Conservation (phyloP, 2,329 filamentous ascomycete species). For the Alternaria arbusti region DNA sequence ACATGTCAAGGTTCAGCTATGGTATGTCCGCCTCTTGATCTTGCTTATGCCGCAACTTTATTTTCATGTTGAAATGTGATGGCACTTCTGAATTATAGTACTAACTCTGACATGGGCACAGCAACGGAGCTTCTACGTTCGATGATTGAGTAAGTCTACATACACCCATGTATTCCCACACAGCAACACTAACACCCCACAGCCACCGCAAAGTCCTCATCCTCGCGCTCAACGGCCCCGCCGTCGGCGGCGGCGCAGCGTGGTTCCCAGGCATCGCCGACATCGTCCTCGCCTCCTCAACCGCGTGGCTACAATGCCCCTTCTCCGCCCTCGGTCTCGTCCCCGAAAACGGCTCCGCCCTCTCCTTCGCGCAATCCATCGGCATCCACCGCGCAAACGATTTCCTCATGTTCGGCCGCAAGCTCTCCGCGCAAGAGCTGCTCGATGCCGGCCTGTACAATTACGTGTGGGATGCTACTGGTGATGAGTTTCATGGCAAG, state of each 20-base stretch:
- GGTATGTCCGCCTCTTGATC: conserved; percentile 27
- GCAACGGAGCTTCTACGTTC: neutral
- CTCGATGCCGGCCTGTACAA: conserved; percentile 56
- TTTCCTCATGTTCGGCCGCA: conserved; percentile 60
- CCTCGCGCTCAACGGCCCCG: conserved; percentile 59
- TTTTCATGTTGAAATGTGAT: neutral
- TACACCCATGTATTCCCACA: neutral
- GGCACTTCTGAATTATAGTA: neutral
- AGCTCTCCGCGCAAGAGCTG: conserved; percentile 53
- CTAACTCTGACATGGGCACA: neutral
- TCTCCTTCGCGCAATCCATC: conserved; percentile 56
- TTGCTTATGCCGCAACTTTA: neutral
- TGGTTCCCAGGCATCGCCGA: conserved; percentile 59
- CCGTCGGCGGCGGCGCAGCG: conserved; percentile 58
- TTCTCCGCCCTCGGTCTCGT: conserved; percentile 58
- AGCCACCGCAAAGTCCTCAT: conserved; percentile 58
- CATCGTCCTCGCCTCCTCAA: conserved; percentile 55
- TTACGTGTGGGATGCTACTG: conserved; percentile 50
- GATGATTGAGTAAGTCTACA: neutral
- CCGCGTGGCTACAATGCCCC: conserved; percentile 57
- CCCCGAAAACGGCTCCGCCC: conserved; percentile 57
- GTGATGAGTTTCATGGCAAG: conserved; percentile 51
- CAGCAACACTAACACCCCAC: conserved; percentile 8
- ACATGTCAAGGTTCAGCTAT: conserved; percentile 34
- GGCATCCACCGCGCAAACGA: conserved; percentile 60